Evolutionary conservation across 495 filamentous ascomycete species (phyloP).

Genomic region (Apodospora peruviana): DNA sequence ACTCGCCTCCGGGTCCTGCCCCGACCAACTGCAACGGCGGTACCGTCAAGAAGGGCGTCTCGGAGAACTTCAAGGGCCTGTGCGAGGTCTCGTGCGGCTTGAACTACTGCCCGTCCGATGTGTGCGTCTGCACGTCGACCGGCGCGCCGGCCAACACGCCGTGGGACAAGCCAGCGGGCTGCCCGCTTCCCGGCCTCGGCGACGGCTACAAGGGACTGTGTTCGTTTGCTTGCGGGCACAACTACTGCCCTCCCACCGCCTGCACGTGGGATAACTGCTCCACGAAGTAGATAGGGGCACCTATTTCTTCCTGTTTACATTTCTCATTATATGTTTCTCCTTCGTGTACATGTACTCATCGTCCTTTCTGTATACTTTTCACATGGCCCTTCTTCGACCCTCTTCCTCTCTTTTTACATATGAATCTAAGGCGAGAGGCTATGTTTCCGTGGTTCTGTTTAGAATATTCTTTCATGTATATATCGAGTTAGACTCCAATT

Average conservation of each 20-base stretch:
- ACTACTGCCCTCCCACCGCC: conserved; percentile 37
- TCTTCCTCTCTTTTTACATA: no score
- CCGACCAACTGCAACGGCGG: conserved; percentile 27
- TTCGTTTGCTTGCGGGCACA: conserved; percentile 36
- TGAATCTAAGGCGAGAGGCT: no score
- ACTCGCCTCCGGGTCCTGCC: conserved; percentile 3
- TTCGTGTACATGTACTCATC: no score
- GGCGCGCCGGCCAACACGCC: conserved; percentile 24
- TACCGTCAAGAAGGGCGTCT: conserved; percentile 19
- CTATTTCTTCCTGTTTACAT: no score
- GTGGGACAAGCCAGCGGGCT: conserved; percentile 20
- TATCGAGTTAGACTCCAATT: no score
- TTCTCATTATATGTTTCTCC: no score
- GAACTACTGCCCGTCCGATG: conserved; percentile 35
- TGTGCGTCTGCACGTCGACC: conserved; percentile 33
- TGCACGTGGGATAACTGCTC: conserved; percentile 19
- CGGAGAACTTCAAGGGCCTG: conserved; percentile 37
- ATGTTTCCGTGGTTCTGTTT: no score
- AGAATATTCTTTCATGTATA: no score
- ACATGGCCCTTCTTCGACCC: no score
- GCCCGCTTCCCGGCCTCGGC: conserved; percentile 26
- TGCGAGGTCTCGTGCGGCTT: conserved; percentile 36
- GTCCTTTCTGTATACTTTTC: no score
- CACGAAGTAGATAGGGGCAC: background rate
- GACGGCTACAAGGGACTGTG: conserved; percentile 37